Base-by-base conservation (phyloP, 1,139 yeast genomes). In the Pichia sp. region DNA sequence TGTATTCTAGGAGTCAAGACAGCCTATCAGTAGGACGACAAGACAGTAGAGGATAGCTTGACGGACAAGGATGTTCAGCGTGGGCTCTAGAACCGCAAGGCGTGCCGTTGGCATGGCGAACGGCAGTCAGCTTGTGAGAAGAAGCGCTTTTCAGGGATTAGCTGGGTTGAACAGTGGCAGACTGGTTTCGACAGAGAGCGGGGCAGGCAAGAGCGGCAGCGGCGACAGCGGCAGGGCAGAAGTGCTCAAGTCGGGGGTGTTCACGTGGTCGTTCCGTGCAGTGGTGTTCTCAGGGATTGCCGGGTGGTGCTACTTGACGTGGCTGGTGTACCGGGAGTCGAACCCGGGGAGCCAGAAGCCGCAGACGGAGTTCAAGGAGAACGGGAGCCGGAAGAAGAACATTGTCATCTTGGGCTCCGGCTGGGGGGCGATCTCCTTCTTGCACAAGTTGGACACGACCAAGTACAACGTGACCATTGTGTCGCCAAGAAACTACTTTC, bases 311-410 rank as follows among this genome's bases (percentile, higher is more conserved):
- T 79, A 78, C 62, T 68, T 85, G 56, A 71, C 79, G 8, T 68
- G 74, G 44, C 56, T 79, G 58, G 78, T 85, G 46, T 84, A 82
- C 69, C 73, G 73, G 49, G 95, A 87, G 71, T 73, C 81, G 5
- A 76, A 78, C 61, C 92, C 92, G 4, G 75, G 76, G 43, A 72
- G 74, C 32, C 92, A 86, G 69, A 67, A 73, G 52, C 79, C 81
- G 19, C 87, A 83, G 68, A 72, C 81, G 10, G 80, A 84, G n/a
- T 71, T 76, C 42, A 81, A 84, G 63, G 77, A 79, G 52, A 79
- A 77, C 64, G 93, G 93, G 43, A 81, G 88, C 57, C 82, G 85
- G 69, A 89, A 88, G 78, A 92, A 92, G 76, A 90, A 92, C 47
- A 45, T 81, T 64, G 82, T 81, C 47, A 78, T 81, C 61, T 75